Percentiles rank a stretch among this genome's conserved stretches.
phyloP scores from a whole-genome alignment of 2,329 filamentous ascomycete species.

The Paecilomyces formosus region DNA sequence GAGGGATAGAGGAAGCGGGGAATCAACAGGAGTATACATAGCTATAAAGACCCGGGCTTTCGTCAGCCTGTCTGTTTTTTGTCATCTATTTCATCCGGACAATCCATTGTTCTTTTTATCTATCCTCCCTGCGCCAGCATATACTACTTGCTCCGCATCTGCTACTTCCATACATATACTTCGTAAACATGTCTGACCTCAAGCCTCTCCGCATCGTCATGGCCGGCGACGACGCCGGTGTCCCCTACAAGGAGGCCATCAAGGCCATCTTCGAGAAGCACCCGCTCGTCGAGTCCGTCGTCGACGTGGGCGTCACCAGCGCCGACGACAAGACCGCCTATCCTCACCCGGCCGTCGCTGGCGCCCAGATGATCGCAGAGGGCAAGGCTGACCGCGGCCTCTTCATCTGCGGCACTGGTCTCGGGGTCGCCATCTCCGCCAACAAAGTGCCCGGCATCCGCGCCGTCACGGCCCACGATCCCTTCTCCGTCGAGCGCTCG shows the following conservation, averaged over 20 bases:
- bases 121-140: neutral
- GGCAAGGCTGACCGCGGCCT: conserved; percentile 65
- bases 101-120: neutral
- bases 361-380: conserved; percentile 48
- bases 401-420: conserved; percentile 72
- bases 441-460: conserved; percentile 81
- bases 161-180: no score
- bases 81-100: neutral
- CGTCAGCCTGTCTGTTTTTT: neutral
- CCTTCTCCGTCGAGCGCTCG: conserved; percentile 73
- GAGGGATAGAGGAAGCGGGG: neutral
- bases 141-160: neutral
- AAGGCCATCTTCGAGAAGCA: conserved; percentile 63
- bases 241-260: conserved; percentile 71
- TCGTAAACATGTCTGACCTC: conserved; percentile 12
- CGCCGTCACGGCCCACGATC: conserved; percentile 84
- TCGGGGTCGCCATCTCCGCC: conserved; percentile 81
- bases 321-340: conserved; percentile 71
- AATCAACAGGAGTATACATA: neutral
- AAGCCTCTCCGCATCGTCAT: conserved; percentile 52
- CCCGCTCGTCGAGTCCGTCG: conserved; percentile 58
- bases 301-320: conserved; percentile 65
- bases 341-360: conserved; percentile 68
- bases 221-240: conserved; percentile 64
- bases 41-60: neutral